Percentiles rank a stretch among this genome's conserved stretches.
Evolutionary conservation across 352 stramenopile species (phyloP).

Genomic region (Phytophthora capsici): DNA sequence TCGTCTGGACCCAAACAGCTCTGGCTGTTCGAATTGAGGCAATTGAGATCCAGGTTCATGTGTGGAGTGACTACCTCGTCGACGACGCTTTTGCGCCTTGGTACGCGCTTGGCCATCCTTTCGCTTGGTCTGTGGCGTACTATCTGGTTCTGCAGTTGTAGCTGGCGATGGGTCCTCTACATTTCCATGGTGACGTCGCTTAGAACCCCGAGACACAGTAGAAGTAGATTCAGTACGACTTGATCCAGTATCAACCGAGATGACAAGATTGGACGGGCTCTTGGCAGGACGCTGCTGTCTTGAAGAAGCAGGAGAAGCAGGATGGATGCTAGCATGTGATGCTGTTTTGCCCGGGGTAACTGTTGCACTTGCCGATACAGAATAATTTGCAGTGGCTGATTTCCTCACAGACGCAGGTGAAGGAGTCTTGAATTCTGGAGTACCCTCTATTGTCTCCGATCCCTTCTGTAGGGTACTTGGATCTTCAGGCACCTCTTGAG

Average conservation of each 20-base stretch:
- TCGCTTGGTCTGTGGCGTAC: slow-evolving; percentile 2
- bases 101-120: not conserved
- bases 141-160: slow-evolving; percentile 3
- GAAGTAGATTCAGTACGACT: slow-evolving; percentile 10
- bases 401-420: slow-evolving; percentile 19
- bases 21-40: slow-evolving; percentile 26
- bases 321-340: not conserved
- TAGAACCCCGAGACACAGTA: slow-evolving; percentile 14
- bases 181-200: slow-evolving; percentile 16
- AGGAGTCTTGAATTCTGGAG: slow-evolving; percentile 13
- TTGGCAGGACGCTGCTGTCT: slow-evolving; percentile 4
- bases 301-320: slow-evolving; percentile 13
- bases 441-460: not conserved
- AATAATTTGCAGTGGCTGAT: slow-evolving; percentile 14
- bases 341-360: not conserved
- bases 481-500: slow-evolving; percentile 7
- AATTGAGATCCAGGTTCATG: slow-evolving; percentile 15
- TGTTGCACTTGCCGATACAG: not conserved
- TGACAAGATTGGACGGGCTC: slow-evolving; percentile 26
- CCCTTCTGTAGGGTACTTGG: slow-evolving; percentile 20
- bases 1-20: not conserved
- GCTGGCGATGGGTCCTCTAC: not conserved
- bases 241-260: slow-evolving; percentile 12
- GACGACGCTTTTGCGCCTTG: slow-evolving; percentile 22
- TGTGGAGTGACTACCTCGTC: slow-evolving; percentile 8